phyloP scores from a whole-genome alignment of 2,329 filamentous ascomycete species.

The Trichophaea hybrida region DNA sequence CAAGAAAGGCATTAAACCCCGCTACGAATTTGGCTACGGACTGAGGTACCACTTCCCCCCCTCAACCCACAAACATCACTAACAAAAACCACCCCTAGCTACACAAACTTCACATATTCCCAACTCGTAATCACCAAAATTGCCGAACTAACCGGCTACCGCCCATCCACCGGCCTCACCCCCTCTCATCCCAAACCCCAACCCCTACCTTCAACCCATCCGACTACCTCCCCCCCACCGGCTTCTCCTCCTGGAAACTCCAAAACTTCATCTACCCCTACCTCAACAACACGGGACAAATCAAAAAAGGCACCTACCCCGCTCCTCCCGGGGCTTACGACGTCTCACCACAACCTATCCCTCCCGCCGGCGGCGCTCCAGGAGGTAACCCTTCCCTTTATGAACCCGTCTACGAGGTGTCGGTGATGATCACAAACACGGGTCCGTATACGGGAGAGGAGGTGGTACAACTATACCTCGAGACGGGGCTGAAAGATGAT shows the following conservation, averaged over 20 bases:
- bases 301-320: slow-evolving; percentile 46
- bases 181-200: background rate
- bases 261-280: slow-evolving; percentile 45
- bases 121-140: slow-evolving; percentile 32
- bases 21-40: slow-evolving; percentile 64
- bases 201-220: slow-evolving; percentile 28
- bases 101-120: slow-evolving; percentile 39
- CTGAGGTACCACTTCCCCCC: slow-evolving; percentile 34
- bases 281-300: slow-evolving; percentile 47
- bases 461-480: slow-evolving; percentile 54
- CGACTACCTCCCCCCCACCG: slow-evolving; percentile 36
- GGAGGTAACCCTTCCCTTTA: slow-evolving; percentile 48
- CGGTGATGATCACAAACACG: slow-evolving; percentile 56
- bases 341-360: slow-evolving; percentile 42
- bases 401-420: slow-evolving; percentile 54
- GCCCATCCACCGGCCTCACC: slow-evolving; percentile 11
- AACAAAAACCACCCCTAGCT: too few species aligned
- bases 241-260: slow-evolving; percentile 32
- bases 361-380: slow-evolving; percentile 48
- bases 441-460: slow-evolving; percentile 52
- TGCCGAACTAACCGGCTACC: slow-evolving; percentile 15
- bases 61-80: too few species aligned
- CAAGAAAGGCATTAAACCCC: slow-evolving; percentile 46
- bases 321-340: slow-evolving; percentile 47
- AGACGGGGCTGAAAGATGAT: slow-evolving; percentile 38